phyloP scores from a whole-genome alignment of 1,284 basidiomycete genomes.

The Austropuccinia psidii region DNA sequence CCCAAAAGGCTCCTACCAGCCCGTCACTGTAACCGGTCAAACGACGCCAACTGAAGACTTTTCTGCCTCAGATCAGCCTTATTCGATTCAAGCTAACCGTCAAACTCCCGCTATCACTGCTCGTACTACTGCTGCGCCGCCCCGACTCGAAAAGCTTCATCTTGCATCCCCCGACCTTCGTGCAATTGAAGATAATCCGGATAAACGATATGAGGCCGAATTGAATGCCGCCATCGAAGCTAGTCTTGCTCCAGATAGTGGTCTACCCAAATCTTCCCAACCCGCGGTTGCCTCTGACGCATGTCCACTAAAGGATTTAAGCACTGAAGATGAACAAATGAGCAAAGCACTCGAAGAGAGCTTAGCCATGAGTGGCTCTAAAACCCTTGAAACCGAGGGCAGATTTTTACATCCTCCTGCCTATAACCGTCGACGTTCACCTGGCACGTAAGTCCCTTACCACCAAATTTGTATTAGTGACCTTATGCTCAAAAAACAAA shows the following conservation, averaged over 20 bases:
- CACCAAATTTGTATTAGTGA: not conserved
- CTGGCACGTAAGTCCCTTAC: slow-evolving; percentile 8
- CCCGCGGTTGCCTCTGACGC: not conserved
- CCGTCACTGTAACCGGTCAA: slow-evolving; percentile 32
- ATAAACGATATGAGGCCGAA: slow-evolving; percentile 25
- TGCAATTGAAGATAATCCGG: not conserved
- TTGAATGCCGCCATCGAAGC: slow-evolving; percentile 34
- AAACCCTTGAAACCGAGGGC: slow-evolving; percentile 9
- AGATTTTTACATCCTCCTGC: slow-evolving; percentile 26
- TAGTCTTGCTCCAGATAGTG: slow-evolving; percentile 9
- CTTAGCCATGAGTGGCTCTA: slow-evolving; percentile 31
- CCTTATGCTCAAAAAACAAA: not conserved
- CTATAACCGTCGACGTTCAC: not conserved
- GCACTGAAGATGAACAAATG: slow-evolving; percentile 36
- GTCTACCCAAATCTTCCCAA: not conserved
- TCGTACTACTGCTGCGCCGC: not conserved
- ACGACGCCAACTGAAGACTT: slow-evolving; percentile 31
- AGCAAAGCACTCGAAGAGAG: slow-evolving; percentile 37
- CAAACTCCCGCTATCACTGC: not conserved
- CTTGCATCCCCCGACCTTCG: not conserved
- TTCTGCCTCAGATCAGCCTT: slow-evolving; percentile 1
- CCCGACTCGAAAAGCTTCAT: not conserved
- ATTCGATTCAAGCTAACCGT: too few relatives aligned
- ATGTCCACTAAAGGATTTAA: slow-evolving; percentile 8
- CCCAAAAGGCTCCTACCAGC: slow-evolving; percentile 33